Evolutionary conservation across 257 asterid genomes (phyloP), one percentile per base, ranked within the genome.

Genomic region (Gardenia jasminoides): DNA sequence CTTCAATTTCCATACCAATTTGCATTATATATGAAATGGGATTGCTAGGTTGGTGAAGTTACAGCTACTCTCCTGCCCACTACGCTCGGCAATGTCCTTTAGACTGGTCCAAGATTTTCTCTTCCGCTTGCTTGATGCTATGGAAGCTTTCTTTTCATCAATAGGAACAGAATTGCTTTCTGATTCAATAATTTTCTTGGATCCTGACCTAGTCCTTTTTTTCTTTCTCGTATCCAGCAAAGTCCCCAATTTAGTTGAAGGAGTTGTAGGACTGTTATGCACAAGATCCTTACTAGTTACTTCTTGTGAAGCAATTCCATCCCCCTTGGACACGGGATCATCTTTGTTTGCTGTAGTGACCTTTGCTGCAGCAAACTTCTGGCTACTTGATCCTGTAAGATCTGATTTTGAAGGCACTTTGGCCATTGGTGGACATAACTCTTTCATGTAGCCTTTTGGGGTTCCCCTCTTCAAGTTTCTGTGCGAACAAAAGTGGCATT

Each of bases 401-500:
- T 82, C 71, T 33, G 72, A 59, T 81, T 73, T 82, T 74, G 52
- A 17, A 30, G 69, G 75, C 54, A 73, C 81, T 81, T 82, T 89
- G 22, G 85, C 58, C 84, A 86, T 89, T 41, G 80, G 88, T 11
- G 91, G 89, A 70, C 81, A 85, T 72, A 91, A 80, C 36, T 79
- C 83, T 80, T 89, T 89, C 80, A 92, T 28, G n/a, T 90, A 83
- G 82, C 90, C 90, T 72, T 85, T 88, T 1, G 94, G 84, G 10
- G 98, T 88, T 82, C 99, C 97, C 83, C 92, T 86, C 92, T 85
- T 86, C 54, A 80, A 16, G 78, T 92, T 93, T 10, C 26, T 85
- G 83, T 93, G 95, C 36, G 86, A 88, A 70, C 98, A 95, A 76
- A 85, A 85, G 73, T 92, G 91, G 61, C 98, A 95, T 13, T 26